phyloP scores from a whole-genome alignment of 164 flowering plant genomes.

The Stephania japonica region DNA sequence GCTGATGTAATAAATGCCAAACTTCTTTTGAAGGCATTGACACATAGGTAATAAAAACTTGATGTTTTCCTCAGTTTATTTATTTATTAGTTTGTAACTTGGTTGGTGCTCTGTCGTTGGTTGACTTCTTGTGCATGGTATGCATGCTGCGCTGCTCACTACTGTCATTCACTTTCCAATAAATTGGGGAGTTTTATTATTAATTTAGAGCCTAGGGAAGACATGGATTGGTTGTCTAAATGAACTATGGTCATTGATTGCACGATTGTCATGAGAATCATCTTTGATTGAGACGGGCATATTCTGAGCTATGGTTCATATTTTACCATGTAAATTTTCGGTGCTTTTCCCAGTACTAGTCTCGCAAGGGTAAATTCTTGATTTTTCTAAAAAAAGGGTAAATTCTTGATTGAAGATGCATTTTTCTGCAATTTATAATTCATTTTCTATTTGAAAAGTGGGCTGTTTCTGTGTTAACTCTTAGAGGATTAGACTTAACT shows the following conservation, averaged over 20 bases:
- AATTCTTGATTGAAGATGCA: background rate
- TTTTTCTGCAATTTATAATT: background rate
- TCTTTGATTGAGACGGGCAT: background rate
- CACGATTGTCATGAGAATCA: background rate
- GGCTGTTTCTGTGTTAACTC: background rate
- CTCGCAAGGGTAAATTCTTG: background rate
- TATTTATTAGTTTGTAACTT: background rate
- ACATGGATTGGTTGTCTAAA: background rate
- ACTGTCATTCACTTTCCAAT: background rate
- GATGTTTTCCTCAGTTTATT: background rate
- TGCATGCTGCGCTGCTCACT: background rate
- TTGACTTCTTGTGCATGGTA: background rate
- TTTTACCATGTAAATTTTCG: background rate
- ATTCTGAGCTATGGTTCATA: background rate
- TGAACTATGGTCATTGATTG: too few relatives aligned
- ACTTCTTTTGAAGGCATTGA: constrained; percentile 71
- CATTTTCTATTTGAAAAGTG: too few relatives aligned
- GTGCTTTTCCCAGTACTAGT: background rate
- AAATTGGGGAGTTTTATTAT: background rate
- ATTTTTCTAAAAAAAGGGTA: background rate
- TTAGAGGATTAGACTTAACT: background rate
- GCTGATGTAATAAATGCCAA: constrained; percentile 47
- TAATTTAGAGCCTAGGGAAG: background rate
- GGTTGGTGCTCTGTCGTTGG: background rate
- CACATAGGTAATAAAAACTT: constrained; percentile 56